Base-by-base conservation (phyloP, 2,329 filamentous ascomycete genomes). In the Claviceps purpurea region DNA sequence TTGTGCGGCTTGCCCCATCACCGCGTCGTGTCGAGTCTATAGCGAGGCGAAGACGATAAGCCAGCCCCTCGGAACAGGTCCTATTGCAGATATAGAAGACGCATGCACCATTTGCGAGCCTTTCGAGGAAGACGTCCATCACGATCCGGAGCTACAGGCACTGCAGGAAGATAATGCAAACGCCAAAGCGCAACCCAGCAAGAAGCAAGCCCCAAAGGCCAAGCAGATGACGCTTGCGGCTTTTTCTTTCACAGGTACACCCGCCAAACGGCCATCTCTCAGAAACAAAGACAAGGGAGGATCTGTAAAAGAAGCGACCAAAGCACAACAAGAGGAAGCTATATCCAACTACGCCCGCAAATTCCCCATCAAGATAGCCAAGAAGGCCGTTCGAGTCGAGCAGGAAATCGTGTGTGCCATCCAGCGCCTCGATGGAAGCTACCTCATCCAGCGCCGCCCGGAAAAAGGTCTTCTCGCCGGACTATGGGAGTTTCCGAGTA, bases 401-500 rank as follows among this genome's bases (percentile, higher is more conserved):
- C 72, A 78, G 55, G 75, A 71, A 0, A 60, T 80, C 0, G 76
- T 80, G 1, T 79, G 76, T 54, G 75, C 73, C 14, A 67, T 80
- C 20, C 70, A 70, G 2, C 67, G 70, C 5, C 58, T 52, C 18
- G 70, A 76, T 51, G 71, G 71, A 0, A 56, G 60, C 2, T 77
- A 73, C 50, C 62, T 80, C 2, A 65, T 79, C 50, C 72, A 73
- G 16, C 70, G 70, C 1, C 73, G 77, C 0, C 76, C 77, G 0
- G 68, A 70, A 11, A 79, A 75, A 59, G 77, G 77, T 0, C 67
- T 80, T 1, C 63, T 80, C 0, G 77, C 76, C 0, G 72, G 75
- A 0, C 56, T 81, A 5, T 80, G 77, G 77, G 76, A 81, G 55
- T 69, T 81, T 5, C 77, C 77, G 0, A 78, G 75, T 56, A 59